A percentile compares a stretch with the other conserved stretches of the same genome.
Evolutionary conservation across 1,284 basidiomycete species (phyloP).

Genomic region (Rhodotorula sp.): DNA sequence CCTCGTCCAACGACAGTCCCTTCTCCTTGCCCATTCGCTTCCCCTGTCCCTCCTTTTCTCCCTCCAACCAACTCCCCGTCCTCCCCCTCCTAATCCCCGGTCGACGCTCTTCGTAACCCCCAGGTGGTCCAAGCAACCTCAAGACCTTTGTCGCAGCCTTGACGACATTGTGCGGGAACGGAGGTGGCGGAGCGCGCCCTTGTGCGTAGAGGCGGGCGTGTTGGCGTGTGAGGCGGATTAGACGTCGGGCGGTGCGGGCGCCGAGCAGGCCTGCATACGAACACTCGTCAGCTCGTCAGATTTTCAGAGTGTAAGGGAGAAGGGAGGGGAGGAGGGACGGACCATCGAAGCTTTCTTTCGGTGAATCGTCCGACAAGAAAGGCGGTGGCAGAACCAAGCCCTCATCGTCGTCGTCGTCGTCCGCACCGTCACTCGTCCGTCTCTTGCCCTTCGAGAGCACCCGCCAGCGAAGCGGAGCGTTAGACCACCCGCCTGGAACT

Average conservation of each 20-base stretch:
- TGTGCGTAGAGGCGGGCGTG: conserved; percentile 11
- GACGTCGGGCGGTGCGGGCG: conserved; percentile 2
- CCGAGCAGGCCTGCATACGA: conserved; percentile 28
- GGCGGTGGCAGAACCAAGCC: conserved; percentile 29
- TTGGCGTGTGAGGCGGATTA: not conserved
- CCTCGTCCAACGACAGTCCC: not conserved
- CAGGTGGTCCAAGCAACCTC: conserved; percentile 31
- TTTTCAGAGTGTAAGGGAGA: not conserved
- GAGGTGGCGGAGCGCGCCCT: conserved; percentile 31
- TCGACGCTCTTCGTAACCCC: conserved; percentile 6
- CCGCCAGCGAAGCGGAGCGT: not conserved
- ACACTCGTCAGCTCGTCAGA: not conserved
- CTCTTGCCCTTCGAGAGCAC: not conserved
- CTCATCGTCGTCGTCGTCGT: not conserved
- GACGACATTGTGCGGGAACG: conserved; percentile 28
- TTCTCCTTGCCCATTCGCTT: not conserved
- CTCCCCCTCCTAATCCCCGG: not conserved
- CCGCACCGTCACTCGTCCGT: no score
- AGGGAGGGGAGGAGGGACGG: not conserved
- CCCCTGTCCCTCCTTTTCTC: not conserved
- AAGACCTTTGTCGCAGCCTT: conserved; percentile 17
- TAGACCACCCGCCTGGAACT: not conserved
- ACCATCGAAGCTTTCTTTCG: conserved; percentile 25
- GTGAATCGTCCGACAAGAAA: conserved; percentile 10
- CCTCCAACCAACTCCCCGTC: not conserved